Percentiles rank a stretch among this genome's conserved stretches.
Conservation (phyloP, 2,329 filamentous ascomycete species). For the Aspergillus ibericus region DNA sequence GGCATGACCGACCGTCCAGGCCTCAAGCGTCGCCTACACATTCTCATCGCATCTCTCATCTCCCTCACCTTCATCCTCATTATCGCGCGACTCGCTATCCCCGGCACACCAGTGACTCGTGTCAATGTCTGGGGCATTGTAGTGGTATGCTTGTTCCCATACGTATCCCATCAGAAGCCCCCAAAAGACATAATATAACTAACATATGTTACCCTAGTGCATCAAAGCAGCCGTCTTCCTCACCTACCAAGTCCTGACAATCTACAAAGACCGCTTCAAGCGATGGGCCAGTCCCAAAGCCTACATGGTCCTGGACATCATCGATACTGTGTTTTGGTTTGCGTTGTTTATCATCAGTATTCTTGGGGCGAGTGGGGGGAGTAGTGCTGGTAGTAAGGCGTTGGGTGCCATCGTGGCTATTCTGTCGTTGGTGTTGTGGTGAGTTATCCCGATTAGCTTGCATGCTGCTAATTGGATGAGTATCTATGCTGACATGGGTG, state of each 20-base stretch:
- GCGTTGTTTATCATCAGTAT: constrained; percentile 25
- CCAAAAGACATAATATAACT: neutral
- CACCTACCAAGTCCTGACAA: constrained; percentile 22
- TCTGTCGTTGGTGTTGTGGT: constrained; percentile 19
- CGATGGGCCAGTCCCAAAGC: constrained; percentile 24
- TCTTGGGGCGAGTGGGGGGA: constrained; percentile 13
- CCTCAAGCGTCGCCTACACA: constrained; percentile 15
- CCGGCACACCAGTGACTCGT: constrained; percentile 17
- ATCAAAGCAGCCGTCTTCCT: constrained; percentile 26
- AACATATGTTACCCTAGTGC: constrained; percentile 6
- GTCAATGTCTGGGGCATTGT: constrained; percentile 25
- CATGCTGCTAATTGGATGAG: too few relatives aligned
- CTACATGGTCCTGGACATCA: constrained; percentile 22
- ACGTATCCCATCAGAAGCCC: neutral
- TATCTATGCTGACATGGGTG: neutral
- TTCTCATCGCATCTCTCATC: constrained; percentile 12
- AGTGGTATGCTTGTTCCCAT: constrained; percentile 6
- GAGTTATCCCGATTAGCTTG: neutral
- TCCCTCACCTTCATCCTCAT: constrained; percentile 18
- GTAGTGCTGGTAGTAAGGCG: constrained; percentile 17
- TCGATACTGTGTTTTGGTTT: constrained; percentile 29
- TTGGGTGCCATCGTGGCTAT: constrained; percentile 21
- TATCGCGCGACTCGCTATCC: constrained; percentile 22
- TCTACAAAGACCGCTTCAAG: constrained; percentile 19
- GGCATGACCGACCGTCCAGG: neutral